A percentile compares a stretch with the other conserved stretches of the same genome.
Evolutionary conservation across 1,284 basidiomycete species (phyloP).

Genomic region (Xerocomus minutiporus): DNA sequence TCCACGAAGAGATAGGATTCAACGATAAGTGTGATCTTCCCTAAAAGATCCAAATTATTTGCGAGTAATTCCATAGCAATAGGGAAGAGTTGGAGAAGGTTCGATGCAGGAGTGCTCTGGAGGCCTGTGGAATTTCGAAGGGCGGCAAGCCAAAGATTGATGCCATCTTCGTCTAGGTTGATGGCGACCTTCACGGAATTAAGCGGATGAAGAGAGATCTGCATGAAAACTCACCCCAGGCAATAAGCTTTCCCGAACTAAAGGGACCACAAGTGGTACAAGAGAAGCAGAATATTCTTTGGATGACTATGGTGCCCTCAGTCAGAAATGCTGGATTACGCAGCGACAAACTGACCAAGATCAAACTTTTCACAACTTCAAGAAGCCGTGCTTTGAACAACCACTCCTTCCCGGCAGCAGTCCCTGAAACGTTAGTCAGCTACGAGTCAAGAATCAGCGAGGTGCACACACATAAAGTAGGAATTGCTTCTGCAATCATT

Average conservation of each 20-base stretch:
- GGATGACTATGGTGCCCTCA: constrained; percentile 44
- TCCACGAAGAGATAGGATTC: constrained; percentile 82
- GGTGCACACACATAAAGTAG: constrained; percentile 63
- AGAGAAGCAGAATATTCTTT: constrained; percentile 58
- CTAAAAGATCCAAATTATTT: constrained; percentile 72
- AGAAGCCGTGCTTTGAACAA: constrained; percentile 76
- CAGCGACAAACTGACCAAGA: constrained; percentile 47
- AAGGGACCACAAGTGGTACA: constrained; percentile 59
- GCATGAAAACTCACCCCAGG: constrained; percentile 46
- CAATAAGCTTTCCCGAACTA: constrained; percentile 72
- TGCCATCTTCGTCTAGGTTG: constrained; percentile 76
- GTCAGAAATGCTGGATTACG: not conserved
- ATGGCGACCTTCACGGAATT: constrained; percentile 50
- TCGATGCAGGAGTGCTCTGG: constrained; percentile 44
- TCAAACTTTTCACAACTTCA: constrained; percentile 66
- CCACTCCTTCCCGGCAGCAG: constrained; percentile 66
- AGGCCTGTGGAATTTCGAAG: constrained; percentile 66
- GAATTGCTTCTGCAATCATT: constrained; percentile 66
- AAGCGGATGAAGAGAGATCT: constrained; percentile 2
- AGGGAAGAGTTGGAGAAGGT: constrained; percentile 68
- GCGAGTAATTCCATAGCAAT: constrained; percentile 56
- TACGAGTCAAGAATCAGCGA: not conserved
- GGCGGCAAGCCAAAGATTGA: constrained; percentile 72
- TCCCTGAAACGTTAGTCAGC: constrained; percentile 41
- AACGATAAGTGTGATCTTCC: constrained; percentile 63